Percentiles rank a stretch among this genome's conserved stretches.
These are phyloP conservation scores for Chrysoporthe cubensis DNA, from an alignment of 2,329 filamentous ascomycete species.

Conservation along the genomic window DNA sequence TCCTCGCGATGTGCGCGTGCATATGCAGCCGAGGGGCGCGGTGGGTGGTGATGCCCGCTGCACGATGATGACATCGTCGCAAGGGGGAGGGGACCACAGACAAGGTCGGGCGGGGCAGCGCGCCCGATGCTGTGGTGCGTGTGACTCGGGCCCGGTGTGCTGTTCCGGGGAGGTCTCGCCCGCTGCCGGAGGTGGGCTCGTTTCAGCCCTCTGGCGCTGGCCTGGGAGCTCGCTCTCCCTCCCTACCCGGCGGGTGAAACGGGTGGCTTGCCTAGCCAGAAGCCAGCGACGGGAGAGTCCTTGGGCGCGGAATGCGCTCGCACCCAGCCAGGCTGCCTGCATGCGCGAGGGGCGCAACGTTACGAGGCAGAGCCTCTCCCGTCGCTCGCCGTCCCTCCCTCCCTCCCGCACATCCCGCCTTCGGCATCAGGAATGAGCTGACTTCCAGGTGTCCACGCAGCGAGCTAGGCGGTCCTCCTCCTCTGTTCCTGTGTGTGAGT, in stretches of 20 bases:
- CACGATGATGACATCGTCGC: constrained; percentile 11
- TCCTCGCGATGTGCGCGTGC: not conserved
- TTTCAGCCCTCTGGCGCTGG: not conserved
- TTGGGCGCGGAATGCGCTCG: not conserved
- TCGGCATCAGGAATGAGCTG: not conserved
- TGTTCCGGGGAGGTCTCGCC: not conserved
- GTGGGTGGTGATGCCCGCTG: not conserved
- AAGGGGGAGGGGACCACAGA: not conserved
- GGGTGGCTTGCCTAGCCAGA: not conserved
- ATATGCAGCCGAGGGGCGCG: not conserved
- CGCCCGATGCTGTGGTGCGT: too few species aligned
- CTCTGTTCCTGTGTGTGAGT: not conserved
- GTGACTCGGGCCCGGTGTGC: not conserved
- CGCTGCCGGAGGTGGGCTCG: not conserved
- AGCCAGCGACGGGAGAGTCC: not conserved
- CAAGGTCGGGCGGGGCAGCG: not conserved
- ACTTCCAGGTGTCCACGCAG: not conserved
- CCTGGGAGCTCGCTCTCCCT: not conserved
- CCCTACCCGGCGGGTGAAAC: not conserved
- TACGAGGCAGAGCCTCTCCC: not conserved
- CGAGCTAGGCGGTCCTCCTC: not conserved
- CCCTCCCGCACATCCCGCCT: not conserved
- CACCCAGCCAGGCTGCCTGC: not conserved
- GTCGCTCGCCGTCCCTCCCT: not conserved
- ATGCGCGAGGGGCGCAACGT: constrained; percentile 3